These are phyloP conservation scores for Celoporthe dispersa DNA, from an alignment of 2,329 filamentous ascomycete species.

Conservation along the genomic window DNA sequence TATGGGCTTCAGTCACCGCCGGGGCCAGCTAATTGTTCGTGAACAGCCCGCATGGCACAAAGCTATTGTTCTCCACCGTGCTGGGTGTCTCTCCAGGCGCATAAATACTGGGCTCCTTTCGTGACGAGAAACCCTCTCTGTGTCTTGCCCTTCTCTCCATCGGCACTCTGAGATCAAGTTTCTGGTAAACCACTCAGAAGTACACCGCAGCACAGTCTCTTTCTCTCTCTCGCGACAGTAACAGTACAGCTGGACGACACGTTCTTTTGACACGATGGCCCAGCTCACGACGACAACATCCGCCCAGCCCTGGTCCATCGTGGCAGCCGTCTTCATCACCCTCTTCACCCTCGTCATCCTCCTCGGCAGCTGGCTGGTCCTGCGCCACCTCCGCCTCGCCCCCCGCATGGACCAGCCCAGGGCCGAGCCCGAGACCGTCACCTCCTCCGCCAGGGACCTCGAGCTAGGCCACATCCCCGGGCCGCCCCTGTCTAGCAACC, in stretches of 20 bases:
- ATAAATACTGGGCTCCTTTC: neutral
- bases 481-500: neutral
- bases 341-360: neutral
- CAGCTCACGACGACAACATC: neutral
- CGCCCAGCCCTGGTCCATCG: neutral
- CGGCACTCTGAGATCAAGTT: neutral
- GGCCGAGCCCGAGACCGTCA: no score
- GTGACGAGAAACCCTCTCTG: neutral
- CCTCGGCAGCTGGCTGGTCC: neutral
- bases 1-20: neutral
- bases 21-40: neutral
- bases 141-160: neutral
- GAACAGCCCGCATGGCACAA: neutral
- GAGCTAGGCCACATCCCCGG: neutral
- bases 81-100: neutral
- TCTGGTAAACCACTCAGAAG: neutral
- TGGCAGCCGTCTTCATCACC: slow-evolving; percentile 10
- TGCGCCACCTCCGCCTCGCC: slow-evolving; percentile 8
- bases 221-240: neutral
- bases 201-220: neutral
- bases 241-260: no score
- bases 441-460: neutral
- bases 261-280: neutral
- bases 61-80: neutral
- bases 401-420: neutral